These are phyloP conservation scores for Pinguiococcus pyrenoidosus DNA, from an alignment of 108 stramenopile genomes.

Conservation along the genomic window DNA sequence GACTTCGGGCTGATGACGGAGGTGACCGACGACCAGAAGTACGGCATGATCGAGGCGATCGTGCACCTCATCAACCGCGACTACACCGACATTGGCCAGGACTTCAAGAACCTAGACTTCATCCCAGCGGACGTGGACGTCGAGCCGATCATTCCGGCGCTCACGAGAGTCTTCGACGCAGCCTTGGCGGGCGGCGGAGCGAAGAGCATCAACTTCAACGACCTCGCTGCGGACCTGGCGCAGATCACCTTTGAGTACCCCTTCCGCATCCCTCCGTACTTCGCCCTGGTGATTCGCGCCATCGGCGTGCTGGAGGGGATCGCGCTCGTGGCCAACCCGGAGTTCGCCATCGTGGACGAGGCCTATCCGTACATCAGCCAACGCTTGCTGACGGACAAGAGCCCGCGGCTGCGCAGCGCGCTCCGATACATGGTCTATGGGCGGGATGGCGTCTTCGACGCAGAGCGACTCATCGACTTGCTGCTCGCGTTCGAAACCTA, in stretches of 20 bases:
- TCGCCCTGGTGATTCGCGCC: slow-evolving; percentile 81
- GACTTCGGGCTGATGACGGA: slow-evolving; percentile 93
- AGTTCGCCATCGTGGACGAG: slow-evolving; percentile 84
- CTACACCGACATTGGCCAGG: slow-evolving; percentile 77
- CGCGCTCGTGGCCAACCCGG: slow-evolving; percentile 82
- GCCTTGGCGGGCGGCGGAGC: slow-evolving; percentile 88
- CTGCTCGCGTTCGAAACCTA: slow-evolving; percentile 73
- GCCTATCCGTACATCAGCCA: slow-evolving; percentile 84
- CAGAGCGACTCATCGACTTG: slow-evolving; percentile 77
- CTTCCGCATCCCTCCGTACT: slow-evolving; percentile 77
- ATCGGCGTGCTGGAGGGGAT: slow-evolving; percentile 83
- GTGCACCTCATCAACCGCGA: slow-evolving; percentile 81
- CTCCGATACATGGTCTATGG: slow-evolving; percentile 88
- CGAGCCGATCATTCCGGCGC: slow-evolving; percentile 71
- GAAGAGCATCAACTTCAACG: slow-evolving; percentile 85
- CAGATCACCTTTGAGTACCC: slow-evolving; percentile 81
- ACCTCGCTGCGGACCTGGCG: slow-evolving; percentile 73
- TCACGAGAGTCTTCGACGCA: slow-evolving; percentile 80
- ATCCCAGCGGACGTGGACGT: slow-evolving; percentile 71
- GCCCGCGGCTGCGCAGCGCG: slow-evolving; percentile 61
- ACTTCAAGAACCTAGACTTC: slow-evolving; percentile 79
- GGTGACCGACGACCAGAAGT: slow-evolving; percentile 77
- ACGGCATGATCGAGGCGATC: slow-evolving; percentile 89
- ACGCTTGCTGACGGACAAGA: slow-evolving; percentile 69
- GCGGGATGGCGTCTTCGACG: slow-evolving; percentile 66